Evolutionary conservation across 73 alveolate genomes (phyloP), one percentile per base, ranked within the genome.

Genomic region (Paramecium sonneborni): DNA sequence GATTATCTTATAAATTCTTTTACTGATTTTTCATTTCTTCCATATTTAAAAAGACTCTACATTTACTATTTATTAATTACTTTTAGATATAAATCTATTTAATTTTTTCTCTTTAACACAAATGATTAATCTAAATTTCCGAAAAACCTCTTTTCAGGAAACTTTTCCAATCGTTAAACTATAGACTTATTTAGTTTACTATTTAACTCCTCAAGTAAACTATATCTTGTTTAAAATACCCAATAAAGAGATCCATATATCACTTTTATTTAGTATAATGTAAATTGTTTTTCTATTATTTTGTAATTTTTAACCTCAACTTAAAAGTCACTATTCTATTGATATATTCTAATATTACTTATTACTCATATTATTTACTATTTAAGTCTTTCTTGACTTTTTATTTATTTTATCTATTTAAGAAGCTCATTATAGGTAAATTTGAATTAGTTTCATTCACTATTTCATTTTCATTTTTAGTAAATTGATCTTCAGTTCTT

Each of bases 221-320:
- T 43, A 21, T 39, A 79, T 21, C 90, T 38, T 20, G 90, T 79
- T 79, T 79, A 79, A 14, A 79, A 79, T 23, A 79, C 20, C 90
- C 90, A 79, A 79, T 43, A 79, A 10, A 24, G 41, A 8, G 44
- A 24, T 5, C 90, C 90, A 30, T 39, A 30, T 3, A 30, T 79
- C 23, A 79, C 55, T 24, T 79, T 79, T 7, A 79, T 44, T 79
- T 44, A 14, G 55, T 79, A 79, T 10, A 44, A 20, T 0, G 55
- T 39, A 62, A 79, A 79, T 43, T 79, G 18, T 24, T 79, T 43
- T 23, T 79, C 55, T 23, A 79, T 34, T 2, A 46, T 39, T 44
- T 46, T 79, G 69, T 39, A 23, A 24, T 46, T 44, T 23, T 18
- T 23, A 41, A 79, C 55, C 43, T 79, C 90, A 41, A 79, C 74